Percentiles rank a stretch among this genome's conserved stretches.
phyloP scores from a whole-genome alignment of 768 basidiomycete genomes.

The Multifurca ochricompacta region DNA sequence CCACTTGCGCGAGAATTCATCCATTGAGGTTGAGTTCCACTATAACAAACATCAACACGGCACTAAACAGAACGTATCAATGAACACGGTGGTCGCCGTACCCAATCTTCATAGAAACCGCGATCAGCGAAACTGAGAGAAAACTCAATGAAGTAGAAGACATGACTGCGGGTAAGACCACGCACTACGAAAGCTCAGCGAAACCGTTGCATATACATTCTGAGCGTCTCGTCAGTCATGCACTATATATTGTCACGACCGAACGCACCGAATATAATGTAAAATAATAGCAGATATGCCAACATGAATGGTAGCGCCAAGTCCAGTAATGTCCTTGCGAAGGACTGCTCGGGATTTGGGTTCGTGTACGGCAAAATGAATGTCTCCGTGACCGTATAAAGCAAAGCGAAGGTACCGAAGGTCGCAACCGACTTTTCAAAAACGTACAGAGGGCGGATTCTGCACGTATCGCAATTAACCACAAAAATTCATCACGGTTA shows the following conservation, averaged over 20 bases:
- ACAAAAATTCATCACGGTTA: not conserved
- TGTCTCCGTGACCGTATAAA: conserved; percentile 88
- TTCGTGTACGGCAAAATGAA: conserved; percentile 81
- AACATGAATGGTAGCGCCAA: conserved; percentile 92
- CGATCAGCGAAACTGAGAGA: conserved; percentile 82
- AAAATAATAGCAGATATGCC: conserved; percentile 80
- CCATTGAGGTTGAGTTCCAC: conserved; percentile 98
- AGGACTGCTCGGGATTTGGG: conserved; percentile 59
- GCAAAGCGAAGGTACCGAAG: conserved; percentile 92
- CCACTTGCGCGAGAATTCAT: conserved; percentile 97
- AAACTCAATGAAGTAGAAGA: not conserved
- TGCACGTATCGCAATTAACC: conserved; percentile 18
- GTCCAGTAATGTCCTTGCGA: conserved; percentile 71
- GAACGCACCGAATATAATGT: conserved; percentile 69
- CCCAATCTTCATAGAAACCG: conserved; percentile 97
- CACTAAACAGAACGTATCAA: not conserved
- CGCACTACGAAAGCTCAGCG: conserved; percentile 84
- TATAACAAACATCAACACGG: conserved; percentile 24
- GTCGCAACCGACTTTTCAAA: conserved; percentile 69
- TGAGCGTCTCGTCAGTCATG: conserved; percentile 26
- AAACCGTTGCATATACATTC: conserved; percentile 97
- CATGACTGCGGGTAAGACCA: not conserved
- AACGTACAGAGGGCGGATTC: conserved; percentile 74
- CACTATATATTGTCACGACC: not conserved
- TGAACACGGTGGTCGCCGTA: conserved; percentile 27